These are phyloP conservation scores for Lanzia echinophila DNA, from an alignment of 2,329 filamentous ascomycete genomes.

Conservation along the genomic window DNA sequence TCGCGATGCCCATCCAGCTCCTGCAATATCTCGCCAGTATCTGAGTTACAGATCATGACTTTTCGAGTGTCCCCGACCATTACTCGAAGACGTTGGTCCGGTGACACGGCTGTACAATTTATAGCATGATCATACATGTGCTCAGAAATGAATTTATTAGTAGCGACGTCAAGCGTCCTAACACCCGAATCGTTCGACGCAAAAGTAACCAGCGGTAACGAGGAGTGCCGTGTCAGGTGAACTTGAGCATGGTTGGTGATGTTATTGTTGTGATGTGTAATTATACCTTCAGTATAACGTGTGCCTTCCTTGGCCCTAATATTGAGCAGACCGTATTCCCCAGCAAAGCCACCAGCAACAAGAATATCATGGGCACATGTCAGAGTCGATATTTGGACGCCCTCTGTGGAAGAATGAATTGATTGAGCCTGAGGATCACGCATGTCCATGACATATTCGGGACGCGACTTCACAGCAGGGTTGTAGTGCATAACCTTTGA, in stretches of 20 bases:
- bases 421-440: conserved; percentile 23
- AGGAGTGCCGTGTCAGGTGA: conserved; percentile 45
- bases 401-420: conserved; percentile 14
- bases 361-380: conserved; percentile 31
- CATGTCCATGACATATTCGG: conserved; percentile 24
- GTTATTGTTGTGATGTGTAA: conserved; percentile 46
- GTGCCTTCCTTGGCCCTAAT: conserved; percentile 26
- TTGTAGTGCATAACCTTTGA: conserved; percentile 47
- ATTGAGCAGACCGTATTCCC: conserved; percentile 34
- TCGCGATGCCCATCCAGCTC: conserved; percentile 59
- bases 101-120: conserved; percentile 68
- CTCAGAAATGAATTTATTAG: conserved; percentile 51
- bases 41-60: conserved; percentile 62
- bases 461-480: conserved; percentile 29
- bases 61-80: conserved; percentile 65
- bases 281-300: conserved; percentile 31
- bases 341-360: conserved; percentile 34
- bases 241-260: conserved; percentile 62
- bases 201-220: conserved; percentile 49
- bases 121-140: conserved; percentile 54
- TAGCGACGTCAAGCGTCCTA: conserved; percentile 51
- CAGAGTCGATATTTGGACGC: conserved; percentile 30
- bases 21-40: conserved; percentile 53
- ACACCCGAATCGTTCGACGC: conserved; percentile 56
- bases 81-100: conserved; percentile 63